Evolutionary conservation across 495 filamentous ascomycete species (phyloP).

Genomic region (Hyphodiscus hymeniophilus): DNA sequence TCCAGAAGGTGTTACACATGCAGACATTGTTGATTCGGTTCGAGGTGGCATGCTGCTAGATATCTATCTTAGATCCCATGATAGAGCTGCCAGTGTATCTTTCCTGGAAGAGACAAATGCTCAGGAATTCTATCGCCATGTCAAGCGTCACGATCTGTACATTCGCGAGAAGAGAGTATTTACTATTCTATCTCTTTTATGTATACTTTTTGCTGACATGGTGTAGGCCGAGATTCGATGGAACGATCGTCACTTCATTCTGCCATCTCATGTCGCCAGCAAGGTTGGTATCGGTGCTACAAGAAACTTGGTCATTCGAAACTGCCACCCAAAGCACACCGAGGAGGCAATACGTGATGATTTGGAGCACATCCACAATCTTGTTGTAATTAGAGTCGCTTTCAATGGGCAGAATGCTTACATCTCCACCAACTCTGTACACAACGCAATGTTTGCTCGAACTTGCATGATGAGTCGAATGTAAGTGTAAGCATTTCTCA

Average conservation of each 20-base stretch:
- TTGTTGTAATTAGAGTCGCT: slow-evolving; percentile 59
- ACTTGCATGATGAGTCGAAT: slow-evolving; percentile 72
- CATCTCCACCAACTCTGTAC: slow-evolving; percentile 70
- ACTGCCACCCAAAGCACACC: slow-evolving; percentile 49
- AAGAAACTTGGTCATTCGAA: slow-evolving; percentile 63
- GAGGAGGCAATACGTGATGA: slow-evolving; percentile 61
- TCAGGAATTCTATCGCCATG: slow-evolving; percentile 53
- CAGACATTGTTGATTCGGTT: slow-evolving; percentile 56
- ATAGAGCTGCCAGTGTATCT: slow-evolving; percentile 57
- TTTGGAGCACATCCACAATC: slow-evolving; percentile 74
- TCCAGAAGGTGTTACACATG: slow-evolving; percentile 53
- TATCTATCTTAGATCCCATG: slow-evolving; percentile 54
- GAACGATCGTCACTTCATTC: slow-evolving; percentile 65
- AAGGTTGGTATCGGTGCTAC: slow-evolving; percentile 67
- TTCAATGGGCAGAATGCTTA: slow-evolving; percentile 50
- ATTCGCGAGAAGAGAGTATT: slow-evolving; percentile 59
- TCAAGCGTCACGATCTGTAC: slow-evolving; percentile 59
- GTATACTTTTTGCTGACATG: slow-evolving; percentile 17
- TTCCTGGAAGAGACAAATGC: slow-evolving; percentile 60
- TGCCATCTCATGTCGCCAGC: slow-evolving; percentile 55
- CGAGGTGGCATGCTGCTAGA: slow-evolving; percentile 65
- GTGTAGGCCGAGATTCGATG: slow-evolving; percentile 55
- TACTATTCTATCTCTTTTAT: not conserved
- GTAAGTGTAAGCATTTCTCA: no score
- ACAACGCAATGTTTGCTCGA: slow-evolving; percentile 65